A percentile compares a stretch with the other conserved stretches of the same genome.
phyloP scores from a whole-genome alignment of 2,329 filamentous ascomycete species.

The Aspergillus sojae region DNA sequence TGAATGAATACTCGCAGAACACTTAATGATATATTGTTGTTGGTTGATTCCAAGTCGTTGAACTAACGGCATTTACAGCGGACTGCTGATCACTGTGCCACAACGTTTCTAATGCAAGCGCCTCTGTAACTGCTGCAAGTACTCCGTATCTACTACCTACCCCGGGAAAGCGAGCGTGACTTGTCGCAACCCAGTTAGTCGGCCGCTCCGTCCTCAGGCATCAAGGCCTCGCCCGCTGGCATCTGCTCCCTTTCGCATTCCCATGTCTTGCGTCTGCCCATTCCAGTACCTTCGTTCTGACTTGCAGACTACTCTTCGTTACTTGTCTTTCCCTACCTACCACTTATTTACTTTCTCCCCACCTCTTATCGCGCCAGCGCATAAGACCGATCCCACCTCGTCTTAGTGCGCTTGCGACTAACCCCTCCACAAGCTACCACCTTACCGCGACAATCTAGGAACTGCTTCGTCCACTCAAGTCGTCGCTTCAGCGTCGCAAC shows the following conservation, averaged over 20 bases:
- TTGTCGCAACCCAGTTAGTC: constrained; percentile 18
- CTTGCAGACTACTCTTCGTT: constrained; percentile 12
- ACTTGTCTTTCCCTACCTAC: constrained; percentile 3
- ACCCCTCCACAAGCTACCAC: constrained; percentile 14
- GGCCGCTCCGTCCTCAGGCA: constrained; percentile 20
- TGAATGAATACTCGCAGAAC: not conserved
- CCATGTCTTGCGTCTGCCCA: constrained; percentile 18
- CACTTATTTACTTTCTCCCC: constrained; percentile 11
- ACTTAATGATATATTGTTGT: constrained; percentile 1
- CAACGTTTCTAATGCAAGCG: constrained; percentile 17
- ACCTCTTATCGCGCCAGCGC: constrained; percentile 8
- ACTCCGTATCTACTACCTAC: constrained; percentile 2
- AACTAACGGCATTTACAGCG: constrained; percentile 4
- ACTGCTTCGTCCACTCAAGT: constrained; percentile 22
- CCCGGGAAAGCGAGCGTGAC: constrained; percentile 19
- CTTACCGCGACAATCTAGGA: constrained; percentile 1
- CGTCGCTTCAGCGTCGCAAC: constrained; percentile 23
- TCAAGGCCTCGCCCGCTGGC: constrained; percentile 15
- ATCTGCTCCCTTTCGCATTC: constrained; percentile 9
- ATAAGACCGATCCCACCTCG: not conserved
- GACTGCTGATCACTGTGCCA: constrained; percentile 4
- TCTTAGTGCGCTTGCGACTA: constrained; percentile 23
- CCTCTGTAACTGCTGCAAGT: constrained; percentile 16
- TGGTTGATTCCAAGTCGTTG: not conserved
- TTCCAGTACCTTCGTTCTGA: constrained; percentile 11